Base-by-base conservation (phyloP, 2,329 filamentous ascomycete species). In the Pseudohalonectria lignicola region DNA sequence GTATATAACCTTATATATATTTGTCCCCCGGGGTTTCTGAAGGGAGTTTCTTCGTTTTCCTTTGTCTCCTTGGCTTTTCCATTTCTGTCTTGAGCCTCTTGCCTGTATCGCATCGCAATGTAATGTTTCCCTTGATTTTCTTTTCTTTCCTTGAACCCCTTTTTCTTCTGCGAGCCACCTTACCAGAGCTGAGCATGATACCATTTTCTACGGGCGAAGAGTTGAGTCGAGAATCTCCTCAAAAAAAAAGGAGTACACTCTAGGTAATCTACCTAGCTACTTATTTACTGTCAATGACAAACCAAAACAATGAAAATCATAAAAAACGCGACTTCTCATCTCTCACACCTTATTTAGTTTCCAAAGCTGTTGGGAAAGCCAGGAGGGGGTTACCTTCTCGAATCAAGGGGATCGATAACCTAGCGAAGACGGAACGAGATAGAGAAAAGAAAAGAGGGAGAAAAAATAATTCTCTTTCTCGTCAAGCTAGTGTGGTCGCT, bases 1-100 rank as follows among this genome's bases (percentile, higher is more conserved):
- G 48, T 50, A 47, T 48, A 51, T 51, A 51, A 40, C 44, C 44
- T 47, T 47, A 48, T 46, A 46, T 46, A 49, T 48, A 47, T 45
- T 34, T 45, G n/a, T 39, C n/a, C 26, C 36, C 23, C 23, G 23
- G 23, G 23, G 16, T 28, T 18, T 28, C 19, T 12, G 10, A 25
- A 18, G 19, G 31, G 31, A 33, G 31, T 18, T 33, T 33, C 19
- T 12, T 33, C 12, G 7, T 5, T 5, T 31, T 31, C 12, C 29
- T 13, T 31, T 31, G 5, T 31, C n/a, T 28, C n/a, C n/a, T 28
- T 28, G 9, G n/a, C n/a, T n/a, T 9, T 28, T n/a, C 29, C 12
- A n/a, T 31, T 31, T 31, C 12, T 13, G 7, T 5, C 17, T 5
- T 31, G n/a, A n/a, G n/a, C n/a, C n/a, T n/a, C n/a, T n/a, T n/a